Conservation (phyloP, 371 early-diverging fungal genomes). For the Syncephalastrum monosporum region DNA sequence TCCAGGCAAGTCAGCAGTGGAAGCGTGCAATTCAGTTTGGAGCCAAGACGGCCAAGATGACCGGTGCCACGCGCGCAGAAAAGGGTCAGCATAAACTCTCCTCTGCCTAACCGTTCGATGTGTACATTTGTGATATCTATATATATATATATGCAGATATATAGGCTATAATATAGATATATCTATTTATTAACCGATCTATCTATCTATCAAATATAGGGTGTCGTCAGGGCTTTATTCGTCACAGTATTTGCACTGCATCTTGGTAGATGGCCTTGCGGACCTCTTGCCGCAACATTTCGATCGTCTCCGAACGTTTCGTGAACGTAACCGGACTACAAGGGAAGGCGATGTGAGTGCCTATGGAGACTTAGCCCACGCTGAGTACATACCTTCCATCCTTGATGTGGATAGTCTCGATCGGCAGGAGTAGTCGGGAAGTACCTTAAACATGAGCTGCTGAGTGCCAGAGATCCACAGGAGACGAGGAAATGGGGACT, state of each 20-base stretch:
- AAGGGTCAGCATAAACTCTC: conserved; percentile 57
- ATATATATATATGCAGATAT: too few species aligned
- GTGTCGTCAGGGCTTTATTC: too few species aligned
- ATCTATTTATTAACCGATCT: too few species aligned
- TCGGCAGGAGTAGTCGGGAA: conserved; percentile 52
- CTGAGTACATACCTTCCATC: conserved; percentile 27
- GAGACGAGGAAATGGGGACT: neutral
- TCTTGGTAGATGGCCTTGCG: conserved; percentile 25
- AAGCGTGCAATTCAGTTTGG: conserved; percentile 98
- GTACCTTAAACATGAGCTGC: conserved; percentile 34
- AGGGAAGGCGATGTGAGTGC: neutral
- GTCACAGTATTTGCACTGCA: too few species aligned
- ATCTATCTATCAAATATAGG: too few species aligned
- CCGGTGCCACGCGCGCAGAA: conserved; percentile 55
- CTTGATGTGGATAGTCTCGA: conserved; percentile 39
- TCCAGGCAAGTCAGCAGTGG: conserved; percentile 55
- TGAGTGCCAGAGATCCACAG: neutral
- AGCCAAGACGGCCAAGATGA: conserved; percentile 93
- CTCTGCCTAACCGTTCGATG: too few species aligned
- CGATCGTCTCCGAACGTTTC: conserved; percentile 25
- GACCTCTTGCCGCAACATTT: conserved; percentile 30
- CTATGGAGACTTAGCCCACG: neutral
- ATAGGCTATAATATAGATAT: too few species aligned
- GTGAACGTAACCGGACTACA: conserved; percentile 29
- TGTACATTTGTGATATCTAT: too few species aligned